These are phyloP conservation scores for Volvariella surrecta DNA, from an alignment of 1,284 basidiomycete genomes.

Conservation along the genomic window DNA sequence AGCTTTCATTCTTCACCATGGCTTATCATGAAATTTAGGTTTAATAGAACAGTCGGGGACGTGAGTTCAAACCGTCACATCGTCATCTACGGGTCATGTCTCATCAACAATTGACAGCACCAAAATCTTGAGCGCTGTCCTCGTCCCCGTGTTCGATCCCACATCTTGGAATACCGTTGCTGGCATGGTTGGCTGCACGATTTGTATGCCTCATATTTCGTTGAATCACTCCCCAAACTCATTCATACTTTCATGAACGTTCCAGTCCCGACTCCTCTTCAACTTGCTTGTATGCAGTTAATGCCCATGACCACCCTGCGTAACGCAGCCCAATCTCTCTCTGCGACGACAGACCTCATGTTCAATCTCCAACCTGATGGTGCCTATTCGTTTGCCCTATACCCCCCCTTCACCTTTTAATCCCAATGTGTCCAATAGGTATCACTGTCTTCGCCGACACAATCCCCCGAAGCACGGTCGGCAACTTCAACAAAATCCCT, in stretches of 20 bases:
- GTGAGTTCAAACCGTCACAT: too few species aligned
- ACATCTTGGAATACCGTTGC: not conserved
- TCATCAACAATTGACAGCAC: too few species aligned
- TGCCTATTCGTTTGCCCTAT: not conserved
- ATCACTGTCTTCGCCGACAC: constrained; percentile 20
- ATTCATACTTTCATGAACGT: constrained; percentile 2
- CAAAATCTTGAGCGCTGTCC: too few species aligned
- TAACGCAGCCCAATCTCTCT: constrained; percentile 9
- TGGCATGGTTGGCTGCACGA: not conserved
- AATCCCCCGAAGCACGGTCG: constrained; percentile 11
- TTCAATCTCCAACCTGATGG: constrained; percentile 2
- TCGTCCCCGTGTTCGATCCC: not conserved
- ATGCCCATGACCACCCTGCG: constrained; percentile 18
- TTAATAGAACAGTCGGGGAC: constrained; percentile 27
- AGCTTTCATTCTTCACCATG: not conserved
- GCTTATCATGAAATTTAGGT: constrained; percentile 13
- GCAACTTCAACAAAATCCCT: constrained; percentile 21
- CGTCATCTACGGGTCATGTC: too few species aligned
- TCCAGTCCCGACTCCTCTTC: constrained; percentile 14
- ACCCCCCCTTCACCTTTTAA: constrained; percentile 2
- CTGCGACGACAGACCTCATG: not conserved
- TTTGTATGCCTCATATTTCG: too few species aligned
- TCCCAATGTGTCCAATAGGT: constrained; percentile 11
- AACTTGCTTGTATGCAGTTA: constrained; percentile 22
- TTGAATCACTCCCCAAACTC: not conserved